Evolutionary conservation across 129 eudicot genomes (phyloP), one percentile per base, ranked within the genome.

Genomic region (Cynara cardunculus): DNA sequence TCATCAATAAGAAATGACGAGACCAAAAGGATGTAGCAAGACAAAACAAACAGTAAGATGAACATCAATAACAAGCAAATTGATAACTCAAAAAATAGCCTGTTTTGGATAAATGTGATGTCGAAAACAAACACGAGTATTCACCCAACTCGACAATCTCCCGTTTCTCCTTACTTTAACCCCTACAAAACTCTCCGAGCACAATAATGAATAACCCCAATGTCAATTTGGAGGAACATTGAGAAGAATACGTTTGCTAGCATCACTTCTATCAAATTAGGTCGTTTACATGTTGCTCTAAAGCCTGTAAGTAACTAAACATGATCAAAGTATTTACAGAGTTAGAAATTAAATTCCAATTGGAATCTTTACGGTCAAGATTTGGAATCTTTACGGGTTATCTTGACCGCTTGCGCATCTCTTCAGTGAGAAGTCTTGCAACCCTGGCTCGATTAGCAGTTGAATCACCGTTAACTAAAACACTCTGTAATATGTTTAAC

Each of bases 381-480:
- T n/a, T 68, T 46, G 72, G 31, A 67, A 25, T 67, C 18, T 12
- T 10, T 26, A 25, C 4, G n/a, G 18, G 64, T 84, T 89, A 92
- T 81, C 87, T 79, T 49, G 88, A 79, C 22, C 90, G 88, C 75
- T 80, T 88, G 5, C 82, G 73, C 24, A 94, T 88, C 88, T 90
- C 97, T 61, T 90, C 90, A 10, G 82, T 84, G 70, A 92, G 86
- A 87, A 96, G 90, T 37, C 79, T 87, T 37, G 71, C 56, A 37
- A 88, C 82, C 56, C 78, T 19, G 21, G 61, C 80, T 74, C 78
- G 61, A 14, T 46, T 46, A 46, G 61, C 13, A 27, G 82, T 77
- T 11, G 87, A 78, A 78, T 75, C 85, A 71, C 85, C 79, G 39
- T 78, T 84, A 35, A 79, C 61, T 75, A 92, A 71, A 79, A 84